Percentiles rank a stretch among this genome's conserved stretches.
These are phyloP conservation scores for Gastrodia elata DNA, from an alignment of 106 monocot species.

Conservation along the genomic window DNA sequence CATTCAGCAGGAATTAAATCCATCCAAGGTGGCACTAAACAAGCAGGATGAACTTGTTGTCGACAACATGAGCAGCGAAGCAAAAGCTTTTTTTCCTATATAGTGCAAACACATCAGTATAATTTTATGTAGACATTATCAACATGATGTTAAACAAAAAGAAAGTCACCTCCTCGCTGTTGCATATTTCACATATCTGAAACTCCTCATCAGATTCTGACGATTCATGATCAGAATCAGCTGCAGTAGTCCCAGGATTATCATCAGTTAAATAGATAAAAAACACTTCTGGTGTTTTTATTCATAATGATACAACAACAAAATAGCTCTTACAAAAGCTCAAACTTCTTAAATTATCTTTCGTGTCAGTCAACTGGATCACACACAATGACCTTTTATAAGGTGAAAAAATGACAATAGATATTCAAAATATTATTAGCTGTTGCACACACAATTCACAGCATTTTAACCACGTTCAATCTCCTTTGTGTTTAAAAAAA, in stretches of 20 bases:
- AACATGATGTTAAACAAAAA: conserved; percentile 11
- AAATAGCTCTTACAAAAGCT: neutral
- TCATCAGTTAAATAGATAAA: conserved; percentile 1
- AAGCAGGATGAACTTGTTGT: conserved; percentile 67
- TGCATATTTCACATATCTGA: conserved; percentile 91
- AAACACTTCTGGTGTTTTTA: neutral
- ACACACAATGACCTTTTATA: neutral
- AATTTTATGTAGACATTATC: neutral
- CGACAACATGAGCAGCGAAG: conserved; percentile 90
- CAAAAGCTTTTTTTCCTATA: conserved; percentile 74
- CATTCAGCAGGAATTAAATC: conserved; percentile 56
- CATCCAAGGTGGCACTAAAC: conserved; percentile 73
- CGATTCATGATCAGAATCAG: conserved; percentile 71
- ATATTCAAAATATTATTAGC: neutral
- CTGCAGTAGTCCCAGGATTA: conserved; percentile 32
- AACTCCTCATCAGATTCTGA: conserved; percentile 94
- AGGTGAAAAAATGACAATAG: neutral
- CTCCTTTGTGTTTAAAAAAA: neutral
- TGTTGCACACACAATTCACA: neutral
- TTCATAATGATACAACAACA: neutral
- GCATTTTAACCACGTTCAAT: neutral
- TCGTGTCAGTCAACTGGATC: neutral
- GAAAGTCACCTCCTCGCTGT: conserved; percentile 66
- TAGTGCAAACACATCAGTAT: conserved; percentile 4
- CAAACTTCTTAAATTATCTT: neutral